Conservation (phyloP, 306 rosid species). For the Erythrophleum fordii region DNA sequence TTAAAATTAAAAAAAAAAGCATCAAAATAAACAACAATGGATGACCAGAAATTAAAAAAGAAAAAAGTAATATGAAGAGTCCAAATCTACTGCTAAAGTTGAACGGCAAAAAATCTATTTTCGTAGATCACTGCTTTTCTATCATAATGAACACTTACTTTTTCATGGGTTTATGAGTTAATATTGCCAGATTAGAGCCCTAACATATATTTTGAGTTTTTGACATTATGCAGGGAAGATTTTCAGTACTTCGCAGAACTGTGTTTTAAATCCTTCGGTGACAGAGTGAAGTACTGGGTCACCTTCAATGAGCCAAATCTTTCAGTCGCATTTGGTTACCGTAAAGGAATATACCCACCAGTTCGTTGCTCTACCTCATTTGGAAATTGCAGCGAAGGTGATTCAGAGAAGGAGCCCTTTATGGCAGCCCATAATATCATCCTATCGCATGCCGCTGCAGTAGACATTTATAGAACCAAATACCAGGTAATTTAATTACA, state of each 20-base stretch:
- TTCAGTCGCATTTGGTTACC: constrained; percentile 30
- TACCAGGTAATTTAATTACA: constrained; percentile 56
- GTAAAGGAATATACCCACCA: constrained; percentile 25
- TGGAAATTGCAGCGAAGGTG: constrained; percentile 63
- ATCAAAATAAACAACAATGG: no score
- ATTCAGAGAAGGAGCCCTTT: constrained; percentile 74
- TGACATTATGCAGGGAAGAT: constrained; percentile 45
- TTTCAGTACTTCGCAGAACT: constrained; percentile 30
- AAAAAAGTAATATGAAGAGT: no score
- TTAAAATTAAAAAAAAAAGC: no score
- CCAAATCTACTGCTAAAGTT: no score
- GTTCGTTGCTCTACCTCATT: constrained; percentile 50
- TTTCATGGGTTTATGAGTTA: no score
- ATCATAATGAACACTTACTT: no score
- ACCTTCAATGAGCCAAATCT: constrained; percentile 64
- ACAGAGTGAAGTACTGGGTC: constrained; percentile 63
- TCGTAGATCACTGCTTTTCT: no score
- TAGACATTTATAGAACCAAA: constrained; percentile 58
- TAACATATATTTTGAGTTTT: not conserved
- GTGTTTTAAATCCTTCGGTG: constrained; percentile 53
- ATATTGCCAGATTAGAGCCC: no score
- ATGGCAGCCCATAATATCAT: constrained; percentile 70
- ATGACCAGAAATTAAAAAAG: no score
- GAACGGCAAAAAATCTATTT: no score
- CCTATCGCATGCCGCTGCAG: constrained; percentile 74